These are phyloP conservation scores for Cryptococcus sp. DNA, from an alignment of 1,284 basidiomycete species.

Conservation along the genomic window DNA sequence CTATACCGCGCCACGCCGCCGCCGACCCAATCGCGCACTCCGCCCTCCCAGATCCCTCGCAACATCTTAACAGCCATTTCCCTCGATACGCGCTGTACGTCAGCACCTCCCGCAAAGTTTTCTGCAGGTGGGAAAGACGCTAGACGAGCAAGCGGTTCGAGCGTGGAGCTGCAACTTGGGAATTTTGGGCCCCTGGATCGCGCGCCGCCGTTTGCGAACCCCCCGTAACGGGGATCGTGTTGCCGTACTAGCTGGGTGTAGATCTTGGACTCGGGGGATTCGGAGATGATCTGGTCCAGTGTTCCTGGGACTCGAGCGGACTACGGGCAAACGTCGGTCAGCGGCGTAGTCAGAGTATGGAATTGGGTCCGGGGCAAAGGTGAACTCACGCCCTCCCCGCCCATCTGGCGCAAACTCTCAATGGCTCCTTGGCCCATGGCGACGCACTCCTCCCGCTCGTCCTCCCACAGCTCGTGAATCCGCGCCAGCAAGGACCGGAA, in stretches of 20 bases:
- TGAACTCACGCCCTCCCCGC: conserved; percentile 9
- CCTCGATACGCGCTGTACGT: conserved; percentile 37
- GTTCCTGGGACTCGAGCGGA: conserved; percentile 11
- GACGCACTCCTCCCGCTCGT: conserved; percentile 32
- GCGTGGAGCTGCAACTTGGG: conserved; percentile 38
- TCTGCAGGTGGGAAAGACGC: conserved; percentile 17
- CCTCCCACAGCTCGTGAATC: conserved; percentile 40
- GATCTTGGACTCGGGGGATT: conserved; percentile 25
- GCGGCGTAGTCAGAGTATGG: background rate
- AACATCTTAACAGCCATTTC: conserved; percentile 44
- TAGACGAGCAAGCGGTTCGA: conserved; percentile 36
- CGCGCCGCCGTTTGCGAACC: conserved; percentile 49
- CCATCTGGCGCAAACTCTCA: conserved; percentile 32
- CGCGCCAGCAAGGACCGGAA: conserved; percentile 38
- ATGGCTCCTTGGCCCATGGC: conserved; percentile 35
- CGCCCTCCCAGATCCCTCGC: conserved; percentile 53
- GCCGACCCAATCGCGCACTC: conserved; percentile 57
- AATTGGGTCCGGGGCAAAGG: background rate
- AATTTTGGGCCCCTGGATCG: conserved; percentile 52
- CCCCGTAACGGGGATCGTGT: conserved; percentile 50
- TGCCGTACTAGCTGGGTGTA: conserved; percentile 27
- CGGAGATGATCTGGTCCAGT: conserved; percentile 17
- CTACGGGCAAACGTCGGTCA: conserved; percentile 8
- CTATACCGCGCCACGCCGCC: conserved; percentile 56
- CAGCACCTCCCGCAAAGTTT: conserved; percentile 23